phyloP scores from a whole-genome alignment of 192 early-diverging fungal species.

The Dimargaris cristalligena region DNA sequence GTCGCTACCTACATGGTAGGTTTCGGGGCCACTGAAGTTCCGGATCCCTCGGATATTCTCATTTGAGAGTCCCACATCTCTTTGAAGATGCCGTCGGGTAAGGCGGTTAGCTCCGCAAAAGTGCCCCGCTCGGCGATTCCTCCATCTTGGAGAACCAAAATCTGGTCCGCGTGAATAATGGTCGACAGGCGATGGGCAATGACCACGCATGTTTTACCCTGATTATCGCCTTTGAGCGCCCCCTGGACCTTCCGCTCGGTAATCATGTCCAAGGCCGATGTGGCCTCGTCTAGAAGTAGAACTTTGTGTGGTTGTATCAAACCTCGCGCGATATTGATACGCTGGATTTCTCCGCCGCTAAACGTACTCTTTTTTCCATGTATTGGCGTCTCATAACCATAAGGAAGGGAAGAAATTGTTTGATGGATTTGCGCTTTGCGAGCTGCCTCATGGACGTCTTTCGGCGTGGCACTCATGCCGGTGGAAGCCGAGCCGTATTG shows the following conservation, averaged over 20 bases:
- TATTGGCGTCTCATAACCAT: conserved; percentile 25
- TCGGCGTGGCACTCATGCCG: conserved; percentile 28
- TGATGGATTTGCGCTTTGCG: conserved; percentile 32
- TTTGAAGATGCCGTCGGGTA: background rate
- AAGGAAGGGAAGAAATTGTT: conserved; percentile 25
- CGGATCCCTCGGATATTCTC: background rate
- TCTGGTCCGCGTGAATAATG: conserved; percentile 66
- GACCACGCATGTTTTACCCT: conserved; percentile 72
- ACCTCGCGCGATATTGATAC: conserved; percentile 76
- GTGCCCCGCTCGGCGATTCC: conserved; percentile 68
- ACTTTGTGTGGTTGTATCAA: conserved; percentile 82
- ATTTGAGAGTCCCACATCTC: conserved; percentile 2
- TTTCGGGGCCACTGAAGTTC: background rate
- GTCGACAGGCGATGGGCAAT: conserved; percentile 78
- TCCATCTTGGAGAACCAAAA: conserved; percentile 74
- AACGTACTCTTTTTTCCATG: conserved; percentile 74
- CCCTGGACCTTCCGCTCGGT: conserved; percentile 87
- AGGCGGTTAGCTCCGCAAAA: conserved; percentile 52
- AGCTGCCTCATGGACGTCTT: conserved; percentile 27
- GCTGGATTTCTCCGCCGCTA: conserved; percentile 86
- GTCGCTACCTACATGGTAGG: background rate
- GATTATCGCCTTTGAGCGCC: conserved; percentile 49
- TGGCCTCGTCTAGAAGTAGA: conserved; percentile 85
- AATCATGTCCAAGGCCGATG: conserved; percentile 62
- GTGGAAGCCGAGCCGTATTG: conserved; percentile 35